Percentiles rank a stretch among this genome's conserved stretches.
Evolutionary conservation across 208 protist species (phyloP).

Genomic region (Trypanosoma theileri): DNA sequence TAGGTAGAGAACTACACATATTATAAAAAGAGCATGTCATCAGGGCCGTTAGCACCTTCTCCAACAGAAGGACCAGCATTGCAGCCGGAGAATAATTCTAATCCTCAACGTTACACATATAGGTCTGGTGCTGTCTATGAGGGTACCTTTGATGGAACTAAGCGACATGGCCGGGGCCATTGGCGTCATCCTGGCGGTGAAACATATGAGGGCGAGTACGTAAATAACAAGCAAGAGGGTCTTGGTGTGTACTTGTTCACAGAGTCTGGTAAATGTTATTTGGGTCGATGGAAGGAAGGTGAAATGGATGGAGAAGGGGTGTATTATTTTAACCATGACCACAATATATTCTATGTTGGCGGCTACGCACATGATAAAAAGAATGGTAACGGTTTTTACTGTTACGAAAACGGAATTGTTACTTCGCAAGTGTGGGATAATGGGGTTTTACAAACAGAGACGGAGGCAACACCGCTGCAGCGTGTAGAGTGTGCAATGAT

Average conservation of each 20-base stretch:
- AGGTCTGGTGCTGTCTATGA: constrained; percentile 87
- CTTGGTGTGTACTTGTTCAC: constrained; percentile 80
- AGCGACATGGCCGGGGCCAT: constrained; percentile 76
- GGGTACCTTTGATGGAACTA: constrained; percentile 74
- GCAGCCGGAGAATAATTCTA: neutral
- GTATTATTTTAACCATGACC: constrained; percentile 78
- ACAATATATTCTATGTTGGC: constrained; percentile 68
- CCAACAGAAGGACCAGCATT: neutral
- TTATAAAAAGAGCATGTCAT: neutral
- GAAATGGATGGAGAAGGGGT: constrained; percentile 86
- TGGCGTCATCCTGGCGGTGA: constrained; percentile 81
- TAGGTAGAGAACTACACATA: too few species aligned
- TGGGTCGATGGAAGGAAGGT: constrained; percentile 76
- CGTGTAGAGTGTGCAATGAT: constrained; percentile 49
- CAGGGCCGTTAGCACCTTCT: neutral
- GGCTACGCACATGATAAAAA: constrained; percentile 83
- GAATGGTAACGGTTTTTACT: constrained; percentile 76
- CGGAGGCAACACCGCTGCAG: constrained; percentile 64
- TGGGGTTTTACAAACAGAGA: constrained; percentile 58
- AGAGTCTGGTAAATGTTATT: constrained; percentile 71
- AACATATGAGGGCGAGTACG: constrained; percentile 88
- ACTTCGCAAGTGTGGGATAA: constrained; percentile 78
- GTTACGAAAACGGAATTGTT: constrained; percentile 82
- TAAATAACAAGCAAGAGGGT: constrained; percentile 81
- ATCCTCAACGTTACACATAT: constrained; percentile 61